Conservation (phyloP, 805 yeast species). For the Schizosaccharomyces cryophilus region DNA sequence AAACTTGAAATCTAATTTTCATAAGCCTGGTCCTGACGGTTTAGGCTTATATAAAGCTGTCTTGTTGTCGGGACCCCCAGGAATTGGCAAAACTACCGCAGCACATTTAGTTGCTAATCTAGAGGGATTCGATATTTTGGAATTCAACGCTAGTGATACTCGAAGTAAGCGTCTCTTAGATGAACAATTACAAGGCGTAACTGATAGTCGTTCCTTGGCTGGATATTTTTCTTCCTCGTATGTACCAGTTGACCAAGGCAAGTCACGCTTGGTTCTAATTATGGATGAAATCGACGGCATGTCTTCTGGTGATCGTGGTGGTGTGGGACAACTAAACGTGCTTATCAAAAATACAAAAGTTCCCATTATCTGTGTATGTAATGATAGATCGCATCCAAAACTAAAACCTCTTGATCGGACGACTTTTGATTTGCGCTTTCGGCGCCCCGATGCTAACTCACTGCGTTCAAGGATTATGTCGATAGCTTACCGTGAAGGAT, state of each 20-base stretch:
- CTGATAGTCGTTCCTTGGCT: constrained; percentile 59
- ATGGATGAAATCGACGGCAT: constrained; percentile 99
- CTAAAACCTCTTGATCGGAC: constrained; percentile 87
- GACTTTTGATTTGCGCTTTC: constrained; percentile 55
- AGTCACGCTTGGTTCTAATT: constrained; percentile 48
- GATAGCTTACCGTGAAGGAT: constrained; percentile 63
- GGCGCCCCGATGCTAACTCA: constrained; percentile 68
- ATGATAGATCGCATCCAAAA: constrained; percentile 75
- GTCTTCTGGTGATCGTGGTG: constrained; percentile 98
- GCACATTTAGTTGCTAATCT: constrained; percentile 67
- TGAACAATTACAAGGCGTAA: constrained; percentile 38
- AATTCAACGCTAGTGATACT: constrained; percentile 74
- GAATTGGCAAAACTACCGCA: constrained; percentile 79
- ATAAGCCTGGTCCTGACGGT: constrained; percentile 35
- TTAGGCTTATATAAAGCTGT: constrained; percentile 57
- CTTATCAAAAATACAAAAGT: constrained; percentile 58
- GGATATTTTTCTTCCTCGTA: constrained; percentile 31
- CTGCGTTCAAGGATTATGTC: constrained; percentile 70
- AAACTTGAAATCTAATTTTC: constrained; percentile 25
- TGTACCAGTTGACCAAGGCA: constrained; percentile 14
- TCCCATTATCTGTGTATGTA: constrained; percentile 82
- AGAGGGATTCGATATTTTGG: constrained; percentile 57
- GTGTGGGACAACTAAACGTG: constrained; percentile 80
- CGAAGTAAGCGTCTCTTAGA: constrained; percentile 61
- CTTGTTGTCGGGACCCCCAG: constrained; percentile 78